Evolutionary conservation across 148 eudicot genomes (phyloP).

Genomic region (Nepenthes gracilis): DNA sequence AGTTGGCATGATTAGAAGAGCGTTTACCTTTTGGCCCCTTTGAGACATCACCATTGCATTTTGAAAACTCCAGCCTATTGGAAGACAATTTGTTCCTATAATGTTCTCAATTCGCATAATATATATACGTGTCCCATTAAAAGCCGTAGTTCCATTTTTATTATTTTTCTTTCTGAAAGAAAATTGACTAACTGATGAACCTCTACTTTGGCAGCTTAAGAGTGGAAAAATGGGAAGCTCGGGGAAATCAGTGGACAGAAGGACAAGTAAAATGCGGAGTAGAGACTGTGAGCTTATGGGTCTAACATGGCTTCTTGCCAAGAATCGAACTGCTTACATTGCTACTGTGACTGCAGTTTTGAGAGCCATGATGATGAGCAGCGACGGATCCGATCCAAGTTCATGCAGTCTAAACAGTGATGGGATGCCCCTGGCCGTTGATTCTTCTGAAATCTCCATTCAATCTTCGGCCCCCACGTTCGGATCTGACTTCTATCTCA

Average conservation of each 20-base stretch:
- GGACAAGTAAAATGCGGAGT: conserved; percentile 55
- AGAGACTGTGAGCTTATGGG: conserved; percentile 89
- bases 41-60: no score
- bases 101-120: no score
- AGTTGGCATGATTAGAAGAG: no score
- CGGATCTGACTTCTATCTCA: conserved; percentile 9
- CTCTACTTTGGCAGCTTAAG: conserved; percentile 35
- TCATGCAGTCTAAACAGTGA: conserved; percentile 63
- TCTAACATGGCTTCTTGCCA: conserved; percentile 82
- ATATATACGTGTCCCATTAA: no score
- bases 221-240: conserved; percentile 25
- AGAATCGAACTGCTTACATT: conserved; percentile 61
- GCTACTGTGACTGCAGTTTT: conserved; percentile 66
- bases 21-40: no score
- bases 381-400: conserved; percentile 31
- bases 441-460: conserved; percentile 51
- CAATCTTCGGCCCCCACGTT: conserved; percentile 32
- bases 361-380: conserved; percentile 58
- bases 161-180: no score
- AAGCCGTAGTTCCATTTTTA: no score
- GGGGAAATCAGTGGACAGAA: conserved; percentile 33
- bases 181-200: no score
- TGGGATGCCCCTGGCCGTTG: conserved; percentile 87
- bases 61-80: no score
- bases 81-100: no score